phyloP scores from a whole-genome alignment of 2,329 filamentous ascomycete genomes.

The Sporothrix protearum region DNA sequence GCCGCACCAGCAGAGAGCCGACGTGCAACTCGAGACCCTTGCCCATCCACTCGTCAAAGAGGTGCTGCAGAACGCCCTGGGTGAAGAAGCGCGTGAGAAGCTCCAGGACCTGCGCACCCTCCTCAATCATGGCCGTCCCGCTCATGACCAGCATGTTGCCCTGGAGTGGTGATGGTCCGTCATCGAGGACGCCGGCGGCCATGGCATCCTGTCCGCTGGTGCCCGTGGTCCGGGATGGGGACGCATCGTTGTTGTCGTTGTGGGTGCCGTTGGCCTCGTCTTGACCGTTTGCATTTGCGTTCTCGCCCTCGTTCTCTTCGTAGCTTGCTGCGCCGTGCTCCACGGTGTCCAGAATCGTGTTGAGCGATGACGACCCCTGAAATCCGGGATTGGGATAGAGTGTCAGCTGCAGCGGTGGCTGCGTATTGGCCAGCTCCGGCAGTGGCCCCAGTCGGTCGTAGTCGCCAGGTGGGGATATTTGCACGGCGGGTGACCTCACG shows the following conservation, averaged over 20 bases:
- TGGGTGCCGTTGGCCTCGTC: background rate
- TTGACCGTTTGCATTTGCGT: background rate
- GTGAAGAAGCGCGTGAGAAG: slow-evolving; percentile 13
- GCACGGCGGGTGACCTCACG: background rate
- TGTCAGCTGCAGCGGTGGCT: slow-evolving; percentile 8
- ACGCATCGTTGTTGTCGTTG: background rate
- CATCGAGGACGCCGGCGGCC: background rate
- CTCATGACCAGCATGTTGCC: slow-evolving; percentile 20
- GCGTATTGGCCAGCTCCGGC: background rate
- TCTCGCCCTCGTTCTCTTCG: background rate
- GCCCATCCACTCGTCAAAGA: slow-evolving; percentile 21
- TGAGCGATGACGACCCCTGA: slow-evolving; percentile 19
- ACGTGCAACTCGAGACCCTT: slow-evolving; percentile 19
- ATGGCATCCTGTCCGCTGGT: background rate
- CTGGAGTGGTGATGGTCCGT: background rate
- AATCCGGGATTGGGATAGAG: slow-evolving; percentile 22
- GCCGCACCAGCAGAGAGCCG: slow-evolving; percentile 16
- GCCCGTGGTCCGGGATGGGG: background rate
- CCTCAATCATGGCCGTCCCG: slow-evolving; percentile 20
- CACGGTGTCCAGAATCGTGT: slow-evolving; percentile 20
- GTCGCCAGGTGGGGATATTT: background rate
- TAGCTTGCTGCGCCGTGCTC: slow-evolving; percentile 15
- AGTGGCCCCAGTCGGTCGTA: background rate
- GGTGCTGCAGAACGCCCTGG: slow-evolving; percentile 13
- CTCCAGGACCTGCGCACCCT: slow-evolving; percentile 18